Conservation (phyloP, 2,329 filamentous ascomycete genomes). For the Pseudogymnoascus sp. region DNA sequence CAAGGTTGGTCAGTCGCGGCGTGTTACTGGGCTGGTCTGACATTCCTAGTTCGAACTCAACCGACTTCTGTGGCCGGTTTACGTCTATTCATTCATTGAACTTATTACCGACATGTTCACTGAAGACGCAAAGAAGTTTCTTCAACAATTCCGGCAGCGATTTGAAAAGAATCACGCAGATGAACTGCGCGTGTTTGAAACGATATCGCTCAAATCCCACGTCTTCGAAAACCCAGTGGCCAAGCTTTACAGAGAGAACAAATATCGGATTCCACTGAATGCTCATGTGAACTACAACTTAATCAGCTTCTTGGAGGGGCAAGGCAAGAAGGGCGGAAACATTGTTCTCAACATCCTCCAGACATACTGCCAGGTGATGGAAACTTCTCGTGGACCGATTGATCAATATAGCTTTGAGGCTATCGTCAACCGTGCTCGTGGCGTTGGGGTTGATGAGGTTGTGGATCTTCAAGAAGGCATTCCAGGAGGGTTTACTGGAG, state of each 20-base stretch:
- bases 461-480: slow-evolving; percentile 54
- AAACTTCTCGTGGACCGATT: slow-evolving; percentile 52
- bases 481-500: slow-evolving; percentile 50
- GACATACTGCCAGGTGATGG: slow-evolving; percentile 48
- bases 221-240: slow-evolving; percentile 67
- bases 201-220: slow-evolving; percentile 69
- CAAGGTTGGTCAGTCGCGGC: slow-evolving; percentile 51
- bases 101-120: slow-evolving; percentile 64
- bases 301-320: slow-evolving; percentile 82
- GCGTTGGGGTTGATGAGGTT: slow-evolving; percentile 53
- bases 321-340: slow-evolving; percentile 69
- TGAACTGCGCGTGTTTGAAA: slow-evolving; percentile 67
- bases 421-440: slow-evolving; percentile 47
- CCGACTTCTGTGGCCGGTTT: slow-evolving; percentile 85
- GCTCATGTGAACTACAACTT: slow-evolving; percentile 73
- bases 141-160: slow-evolving; percentile 53
- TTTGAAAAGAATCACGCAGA: slow-evolving; percentile 75
- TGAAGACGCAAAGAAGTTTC: slow-evolving; percentile 65
- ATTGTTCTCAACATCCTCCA: slow-evolving; percentile 69
- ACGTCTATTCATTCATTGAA: slow-evolving; percentile 85
- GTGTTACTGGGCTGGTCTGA: slow-evolving; percentile 14
- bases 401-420: slow-evolving; percentile 56
- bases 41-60: slow-evolving; percentile 65
- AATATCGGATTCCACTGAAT: slow-evolving; percentile 85
- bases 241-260: slow-evolving; percentile 74